phyloP scores from a whole-genome alignment of 148 eudicot species.

The Tetragonia tetragonoides region DNA sequence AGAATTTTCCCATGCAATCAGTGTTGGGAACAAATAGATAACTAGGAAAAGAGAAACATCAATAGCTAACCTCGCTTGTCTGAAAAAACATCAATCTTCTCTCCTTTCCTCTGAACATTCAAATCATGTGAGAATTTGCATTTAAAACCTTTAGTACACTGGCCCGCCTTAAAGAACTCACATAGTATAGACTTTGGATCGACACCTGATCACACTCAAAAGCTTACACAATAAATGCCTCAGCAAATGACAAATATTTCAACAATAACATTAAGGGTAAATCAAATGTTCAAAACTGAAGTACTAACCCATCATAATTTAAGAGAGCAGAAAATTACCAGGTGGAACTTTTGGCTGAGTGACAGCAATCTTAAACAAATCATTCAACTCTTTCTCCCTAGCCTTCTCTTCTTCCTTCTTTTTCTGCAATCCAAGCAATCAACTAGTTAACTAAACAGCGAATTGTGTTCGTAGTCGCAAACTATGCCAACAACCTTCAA shows the following conservation, averaged over 20 bases:
- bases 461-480: not conserved
- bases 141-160: conserved; percentile 90
- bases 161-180: conserved; percentile 84
- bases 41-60: not conserved
- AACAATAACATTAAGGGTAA: not conserved
- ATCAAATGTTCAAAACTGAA: not conserved
- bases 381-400: conserved; percentile 78
- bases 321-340: conserved; percentile 41
- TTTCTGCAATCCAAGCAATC: conserved; percentile 49
- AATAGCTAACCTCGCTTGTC: conserved; percentile 64
- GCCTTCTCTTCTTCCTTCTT: conserved; percentile 90
- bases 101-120: conserved; percentile 83
- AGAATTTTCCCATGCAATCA: not conserved
- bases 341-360: conserved; percentile 91
- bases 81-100: conserved; percentile 73
- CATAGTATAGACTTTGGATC: conserved; percentile 92
- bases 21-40: not conserved
- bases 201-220: conserved; percentile 59
- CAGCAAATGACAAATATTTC: conserved; percentile 4
- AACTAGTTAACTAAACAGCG: not conserved
- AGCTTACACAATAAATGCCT: conserved; percentile 21
- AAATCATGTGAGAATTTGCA: conserved; percentile 91
- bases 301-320: not conserved
- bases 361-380: conserved; percentile 80
- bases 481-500: not conserved